Percentiles rank a stretch among this genome's conserved stretches.
Evolutionary conservation across 352 stramenopile species (phyloP).

Genomic region (Phytophthora europaea): DNA sequence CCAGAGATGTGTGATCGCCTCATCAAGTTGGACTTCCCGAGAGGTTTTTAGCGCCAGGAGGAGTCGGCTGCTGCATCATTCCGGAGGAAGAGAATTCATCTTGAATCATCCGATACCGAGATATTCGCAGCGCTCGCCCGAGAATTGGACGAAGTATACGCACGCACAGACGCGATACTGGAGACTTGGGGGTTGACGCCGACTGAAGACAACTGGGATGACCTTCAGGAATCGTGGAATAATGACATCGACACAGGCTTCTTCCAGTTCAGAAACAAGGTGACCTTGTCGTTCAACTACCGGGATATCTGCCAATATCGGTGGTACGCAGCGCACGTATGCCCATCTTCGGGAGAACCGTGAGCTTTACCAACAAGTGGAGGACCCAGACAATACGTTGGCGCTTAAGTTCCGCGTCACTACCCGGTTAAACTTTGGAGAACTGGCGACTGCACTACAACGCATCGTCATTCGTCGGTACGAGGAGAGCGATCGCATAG

Average conservation of each 20-base stretch:
- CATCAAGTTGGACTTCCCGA: too few relatives aligned
- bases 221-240: conserved; percentile 6
- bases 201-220: conserved; percentile 6
- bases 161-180: conserved; percentile 11
- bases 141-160: conserved; percentile 10
- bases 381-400: conserved; percentile 15
- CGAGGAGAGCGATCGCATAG: not conserved
- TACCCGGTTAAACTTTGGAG: conserved; percentile 2
- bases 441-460: conserved; percentile 6
- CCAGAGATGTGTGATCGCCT: too few relatives aligned
- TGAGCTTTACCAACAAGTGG: conserved; percentile 4
- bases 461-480: conserved; percentile 23
- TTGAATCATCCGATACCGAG: conserved; percentile 7
- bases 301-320: conserved; percentile 8
- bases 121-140: conserved; percentile 12
- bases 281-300: conserved; percentile 18
- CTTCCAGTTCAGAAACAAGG: conserved; percentile 15
- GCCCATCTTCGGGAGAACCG: conserved; percentile 10
- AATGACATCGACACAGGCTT: not conserved
- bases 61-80: too few relatives aligned
- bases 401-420: conserved; percentile 18
- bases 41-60: too few relatives aligned
- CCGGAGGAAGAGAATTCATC: conserved; percentile 8
- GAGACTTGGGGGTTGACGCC: not conserved
- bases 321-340: conserved; percentile 13